These are phyloP conservation scores for Henckelia pumila DNA, from an alignment of 257 asterid genomes.

Conservation along the genomic window DNA sequence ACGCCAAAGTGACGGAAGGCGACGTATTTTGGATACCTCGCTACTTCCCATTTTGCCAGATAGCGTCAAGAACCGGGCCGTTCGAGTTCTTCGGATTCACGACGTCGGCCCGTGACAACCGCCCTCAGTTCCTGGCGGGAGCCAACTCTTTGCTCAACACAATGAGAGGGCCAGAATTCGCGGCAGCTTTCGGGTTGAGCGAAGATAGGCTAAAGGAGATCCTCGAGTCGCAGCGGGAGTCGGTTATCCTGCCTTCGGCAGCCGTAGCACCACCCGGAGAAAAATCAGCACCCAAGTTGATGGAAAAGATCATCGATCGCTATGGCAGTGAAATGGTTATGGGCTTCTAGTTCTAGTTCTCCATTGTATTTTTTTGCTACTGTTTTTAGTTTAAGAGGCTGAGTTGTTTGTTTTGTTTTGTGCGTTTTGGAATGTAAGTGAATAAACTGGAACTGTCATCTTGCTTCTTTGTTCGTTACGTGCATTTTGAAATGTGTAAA, in stretches of 20 bases:
- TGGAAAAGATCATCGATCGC: background rate
- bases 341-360: background rate
- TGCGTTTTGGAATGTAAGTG: too few species aligned
- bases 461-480: too few species aligned
- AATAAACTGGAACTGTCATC: too few species aligned
- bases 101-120: constrained; percentile 55
- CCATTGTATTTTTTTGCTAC: too few species aligned
- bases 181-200: constrained; percentile 63
- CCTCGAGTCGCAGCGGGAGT: constrained; percentile 46
- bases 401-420: too few species aligned
- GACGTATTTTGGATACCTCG: constrained; percentile 79
- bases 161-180: constrained; percentile 64
- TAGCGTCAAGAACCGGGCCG: constrained; percentile 68
- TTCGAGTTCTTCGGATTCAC: constrained; percentile 92
- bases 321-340: constrained; percentile 2
- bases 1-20: constrained; percentile 61
- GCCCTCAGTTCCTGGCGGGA: constrained; percentile 83
- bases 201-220: constrained; percentile 46
- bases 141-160: constrained; percentile 49
- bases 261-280: constrained; percentile 45
- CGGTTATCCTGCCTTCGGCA: constrained; percentile 54
- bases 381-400: background rate
- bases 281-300: background rate
- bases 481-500: too few species aligned
- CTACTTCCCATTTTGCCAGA: constrained; percentile 87